Evolutionary conservation across 495 filamentous ascomycete genomes (phyloP), one percentile per base, ranked within the genome.

Genomic region (Halenospora varia): DNA sequence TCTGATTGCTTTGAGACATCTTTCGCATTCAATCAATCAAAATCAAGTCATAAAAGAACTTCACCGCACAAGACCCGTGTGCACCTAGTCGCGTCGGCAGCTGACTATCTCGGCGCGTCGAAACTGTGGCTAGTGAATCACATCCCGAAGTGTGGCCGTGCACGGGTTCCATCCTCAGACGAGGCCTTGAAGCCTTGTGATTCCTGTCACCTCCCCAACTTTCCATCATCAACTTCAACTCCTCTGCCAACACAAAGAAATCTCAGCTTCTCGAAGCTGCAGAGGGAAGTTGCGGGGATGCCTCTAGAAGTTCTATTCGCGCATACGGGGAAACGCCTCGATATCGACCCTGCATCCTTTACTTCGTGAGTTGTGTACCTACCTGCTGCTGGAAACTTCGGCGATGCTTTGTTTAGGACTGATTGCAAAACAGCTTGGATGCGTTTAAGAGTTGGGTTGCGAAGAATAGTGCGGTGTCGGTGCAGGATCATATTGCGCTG

Each of bases 271-370:
- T 39, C 44, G 45, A 24, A 66, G 61, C 61, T 64, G 65, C 41
- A 61, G 57, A 45, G 26, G 13, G 55, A 61, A 59, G 56, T 40
- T 61, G 59, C 58, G 62, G 62, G 65, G 65, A 91, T 92, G 82
- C 85, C 86, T 73, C 76, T 89, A 69, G 82, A 90, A 71, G 83
- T 96, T 71, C 88, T 88, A 72, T 82, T 94, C 58, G 92, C 89
- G 77, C 91, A 94, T 77, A 88, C 87, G 65, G 92, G 92, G 77
- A 84, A 90, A 77, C 85, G 86, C 75, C 79, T 92, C 68, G 77
- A 81, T 64, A 77, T 87, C 60, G 88, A 95, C 71, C 80, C 82
- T 22, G 77, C 81, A 49, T 80, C 82, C 48, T 84, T 90, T 68
- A 70, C 81, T 56, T 86, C 84, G 88, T 92, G 77, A 68, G 85